Conservation (phyloP, 2,329 filamentous ascomycete genomes). For the Alternaria consortialis region DNA sequence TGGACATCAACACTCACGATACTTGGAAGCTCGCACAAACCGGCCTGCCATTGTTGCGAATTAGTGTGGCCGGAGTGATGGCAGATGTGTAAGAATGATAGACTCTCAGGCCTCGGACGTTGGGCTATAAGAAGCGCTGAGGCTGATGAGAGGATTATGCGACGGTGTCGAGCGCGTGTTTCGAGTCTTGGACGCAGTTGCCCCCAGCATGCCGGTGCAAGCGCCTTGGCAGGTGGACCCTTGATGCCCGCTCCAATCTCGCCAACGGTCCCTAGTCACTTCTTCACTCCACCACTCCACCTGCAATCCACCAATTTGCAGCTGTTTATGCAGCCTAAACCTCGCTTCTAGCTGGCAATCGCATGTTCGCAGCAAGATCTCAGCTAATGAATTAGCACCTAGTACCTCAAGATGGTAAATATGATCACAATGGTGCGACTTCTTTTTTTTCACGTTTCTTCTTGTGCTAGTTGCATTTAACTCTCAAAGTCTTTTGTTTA, state of each 20-base stretch:
- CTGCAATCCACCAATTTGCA: slow-evolving; percentile 14
- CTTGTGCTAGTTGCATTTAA: not conserved
- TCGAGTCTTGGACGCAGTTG: slow-evolving; percentile 16
- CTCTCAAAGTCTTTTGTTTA: not conserved
- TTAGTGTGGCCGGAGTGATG: slow-evolving; percentile 9
- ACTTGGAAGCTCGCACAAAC: slow-evolving; percentile 78
- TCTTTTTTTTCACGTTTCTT: not conserved
- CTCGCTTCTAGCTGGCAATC: slow-evolving; percentile 1
- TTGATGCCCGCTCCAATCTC: slow-evolving; percentile 11
- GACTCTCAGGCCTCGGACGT: slow-evolving; percentile 16
- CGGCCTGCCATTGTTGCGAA: slow-evolving; percentile 68
- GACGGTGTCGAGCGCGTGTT: slow-evolving; percentile 21
- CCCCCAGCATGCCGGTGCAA: slow-evolving; percentile 12
- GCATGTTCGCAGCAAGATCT: slow-evolving; percentile 9
- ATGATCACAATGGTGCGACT: not conserved
- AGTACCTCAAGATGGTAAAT: not conserved
- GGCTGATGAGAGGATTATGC: slow-evolving; percentile 16
- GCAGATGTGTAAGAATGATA: slow-evolving; percentile 18
- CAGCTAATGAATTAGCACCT: slow-evolving; percentile 8
- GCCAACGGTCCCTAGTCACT: slow-evolving; percentile 9
- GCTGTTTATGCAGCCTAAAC: slow-evolving; percentile 13
- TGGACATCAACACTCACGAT: slow-evolving; percentile 61
- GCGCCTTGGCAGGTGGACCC: slow-evolving; percentile 25
- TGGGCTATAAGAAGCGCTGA: slow-evolving; percentile 16
- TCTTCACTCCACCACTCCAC: slow-evolving; percentile 12